Conservation (phyloP, 495 filamentous ascomycete species). For the Penicillium simplicissimum region DNA sequence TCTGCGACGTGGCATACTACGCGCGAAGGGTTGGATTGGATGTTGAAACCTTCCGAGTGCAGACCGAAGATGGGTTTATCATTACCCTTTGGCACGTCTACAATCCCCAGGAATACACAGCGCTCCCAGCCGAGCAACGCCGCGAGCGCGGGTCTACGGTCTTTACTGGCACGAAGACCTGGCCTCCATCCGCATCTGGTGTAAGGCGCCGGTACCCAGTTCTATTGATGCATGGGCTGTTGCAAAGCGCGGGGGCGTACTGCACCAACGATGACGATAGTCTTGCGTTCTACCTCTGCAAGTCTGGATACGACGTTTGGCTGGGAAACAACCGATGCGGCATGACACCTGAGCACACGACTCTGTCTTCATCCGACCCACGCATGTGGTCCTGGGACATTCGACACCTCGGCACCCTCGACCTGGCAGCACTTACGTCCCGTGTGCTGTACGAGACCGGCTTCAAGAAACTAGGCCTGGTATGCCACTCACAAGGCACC, state of each 20-base stretch:
- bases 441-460: constrained; percentile 81
- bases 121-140: constrained; percentile 40
- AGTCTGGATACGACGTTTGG: constrained; percentile 96
- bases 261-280: constrained; percentile 89
- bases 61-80: constrained; percentile 95
- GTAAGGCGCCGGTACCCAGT: constrained; percentile 76
- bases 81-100: constrained; percentile 89
- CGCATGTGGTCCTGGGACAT: constrained; percentile 99
- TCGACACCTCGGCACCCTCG: constrained; percentile 86
- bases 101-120: constrained; percentile 71
- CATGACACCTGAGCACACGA: constrained; percentile 71
- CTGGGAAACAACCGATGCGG: constrained; percentile 94
- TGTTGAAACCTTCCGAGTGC: constrained; percentile 77
- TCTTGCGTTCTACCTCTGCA: constrained; percentile 88
- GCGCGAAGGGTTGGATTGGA: constrained; percentile 86
- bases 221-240: constrained; percentile 82
- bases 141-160: constrained; percentile 36
- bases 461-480: constrained; percentile 79
- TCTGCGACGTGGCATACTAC: constrained; percentile 84
- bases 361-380: constrained; percentile 72
- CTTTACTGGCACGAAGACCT: constrained; percentile 29
- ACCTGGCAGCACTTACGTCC: constrained; percentile 84
- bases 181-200: constrained; percentile 1
- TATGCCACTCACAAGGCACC: constrained; percentile 90
- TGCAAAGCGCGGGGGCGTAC: constrained; percentile 86